Conservation (phyloP, 2,329 filamentous ascomycete genomes). For the Phaeophleospora eucalypticola region DNA sequence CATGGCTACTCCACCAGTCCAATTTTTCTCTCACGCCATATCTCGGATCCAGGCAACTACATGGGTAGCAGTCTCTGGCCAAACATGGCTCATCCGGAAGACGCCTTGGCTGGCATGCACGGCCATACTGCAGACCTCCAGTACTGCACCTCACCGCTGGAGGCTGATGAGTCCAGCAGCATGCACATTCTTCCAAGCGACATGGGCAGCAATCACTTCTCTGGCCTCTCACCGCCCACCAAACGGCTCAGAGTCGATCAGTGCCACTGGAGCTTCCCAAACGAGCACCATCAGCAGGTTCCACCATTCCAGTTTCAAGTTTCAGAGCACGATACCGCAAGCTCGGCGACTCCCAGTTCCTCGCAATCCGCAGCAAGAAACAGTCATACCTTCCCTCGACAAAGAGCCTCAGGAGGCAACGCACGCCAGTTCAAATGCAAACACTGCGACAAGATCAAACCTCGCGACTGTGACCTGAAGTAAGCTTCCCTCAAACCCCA, state of each 20-base stretch:
- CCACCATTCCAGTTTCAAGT: neutral
- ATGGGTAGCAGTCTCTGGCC: neutral
- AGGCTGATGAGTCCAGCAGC: neutral
- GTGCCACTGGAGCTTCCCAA: neutral
- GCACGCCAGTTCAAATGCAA: constrained; percentile 16
- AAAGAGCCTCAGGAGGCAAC: neutral
- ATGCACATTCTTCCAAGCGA: neutral
- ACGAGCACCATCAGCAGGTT: neutral
- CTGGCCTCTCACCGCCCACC: neutral
- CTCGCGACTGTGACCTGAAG: constrained; percentile 40
- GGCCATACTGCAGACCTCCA: constrained; percentile 7
- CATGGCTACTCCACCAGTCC: constrained; percentile 1
- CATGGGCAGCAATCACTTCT: neutral
- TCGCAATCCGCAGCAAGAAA: neutral
- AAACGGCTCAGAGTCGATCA: neutral
- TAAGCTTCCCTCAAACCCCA: constrained; percentile 19
- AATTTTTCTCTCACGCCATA: neutral
- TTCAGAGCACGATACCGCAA: neutral
- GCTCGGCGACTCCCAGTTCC: neutral
- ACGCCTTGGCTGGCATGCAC: constrained; percentile 9
- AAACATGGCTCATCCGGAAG: neutral
- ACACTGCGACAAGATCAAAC: constrained; percentile 20
- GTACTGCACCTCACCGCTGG: neutral
- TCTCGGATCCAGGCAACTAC: neutral
- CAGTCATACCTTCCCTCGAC: too few relatives aligned